Evolutionary conservation across 371 early-diverging fungal genomes (phyloP).

Genomic region (Circinella minor): DNA sequence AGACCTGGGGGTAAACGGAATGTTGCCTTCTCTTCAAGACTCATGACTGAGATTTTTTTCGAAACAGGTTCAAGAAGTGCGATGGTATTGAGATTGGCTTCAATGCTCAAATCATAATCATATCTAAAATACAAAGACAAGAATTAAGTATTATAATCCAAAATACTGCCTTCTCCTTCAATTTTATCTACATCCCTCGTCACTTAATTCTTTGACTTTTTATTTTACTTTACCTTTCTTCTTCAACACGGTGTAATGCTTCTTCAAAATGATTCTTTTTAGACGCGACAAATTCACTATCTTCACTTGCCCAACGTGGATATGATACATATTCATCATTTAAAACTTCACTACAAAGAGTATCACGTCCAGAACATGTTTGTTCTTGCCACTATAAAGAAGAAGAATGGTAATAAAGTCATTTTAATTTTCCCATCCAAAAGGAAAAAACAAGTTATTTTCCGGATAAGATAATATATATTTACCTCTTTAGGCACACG

Average conservation of each 20-base stretch:
- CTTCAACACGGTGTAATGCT: constrained; percentile 94
- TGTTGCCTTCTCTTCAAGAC: constrained; percentile 75
- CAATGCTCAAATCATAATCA: constrained; percentile 98
- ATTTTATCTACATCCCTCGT: too few relatives aligned
- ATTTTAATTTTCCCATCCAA: too few relatives aligned
- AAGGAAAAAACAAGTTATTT: too few relatives aligned
- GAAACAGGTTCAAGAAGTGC: constrained; percentile 90
- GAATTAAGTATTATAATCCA: too few relatives aligned
- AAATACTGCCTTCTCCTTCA: too few relatives aligned
- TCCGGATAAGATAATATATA: not conserved
- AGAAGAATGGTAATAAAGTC: too few relatives aligned
- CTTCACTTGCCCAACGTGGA: constrained; percentile 96
- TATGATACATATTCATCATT: constrained; percentile 96
- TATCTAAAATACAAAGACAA: constrained; percentile 64
- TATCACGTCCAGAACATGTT: constrained; percentile 90
- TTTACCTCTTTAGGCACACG: constrained; percentile 67
- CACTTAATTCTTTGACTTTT: too few relatives aligned
- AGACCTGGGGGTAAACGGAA: constrained; percentile 79
- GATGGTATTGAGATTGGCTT: constrained; percentile 92
- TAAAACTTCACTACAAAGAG: constrained; percentile 90
- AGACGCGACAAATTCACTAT: constrained; percentile 89
- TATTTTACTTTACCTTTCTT: constrained; percentile 72
- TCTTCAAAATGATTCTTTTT: constrained; percentile 98
- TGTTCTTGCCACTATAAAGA: constrained; percentile 36
- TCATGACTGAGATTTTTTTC: constrained; percentile 77